Conservation (phyloP, 1,139 yeast species). For the Petasospora rhodanensis region DNA sequence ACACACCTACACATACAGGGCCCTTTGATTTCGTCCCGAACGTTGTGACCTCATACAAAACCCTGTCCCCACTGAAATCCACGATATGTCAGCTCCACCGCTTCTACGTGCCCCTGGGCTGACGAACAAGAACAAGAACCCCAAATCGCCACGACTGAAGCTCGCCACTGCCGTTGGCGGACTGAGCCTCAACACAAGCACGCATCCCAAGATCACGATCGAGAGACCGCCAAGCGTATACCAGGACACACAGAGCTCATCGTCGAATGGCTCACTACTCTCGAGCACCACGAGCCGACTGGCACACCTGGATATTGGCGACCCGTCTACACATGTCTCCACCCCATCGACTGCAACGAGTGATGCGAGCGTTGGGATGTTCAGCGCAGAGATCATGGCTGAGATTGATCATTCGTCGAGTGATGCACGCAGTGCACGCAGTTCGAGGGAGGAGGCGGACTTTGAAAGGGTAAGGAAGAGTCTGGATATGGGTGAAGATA, state of each 20-base stretch:
- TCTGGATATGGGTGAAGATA: constrained; percentile 9
- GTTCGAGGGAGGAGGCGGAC: too few species aligned
- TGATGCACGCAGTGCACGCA: too few species aligned
- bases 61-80: too few species aligned
- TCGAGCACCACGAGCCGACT: constrained; percentile 15
- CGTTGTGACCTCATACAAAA: too few species aligned
- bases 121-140: constrained; percentile 17
- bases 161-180: constrained; percentile 31
- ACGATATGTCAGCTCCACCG: constrained; percentile 33
- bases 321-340: constrained; percentile 20
- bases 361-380: constrained; percentile 28
- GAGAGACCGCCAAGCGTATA: constrained; percentile 6
- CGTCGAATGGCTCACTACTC: constrained; percentile 16
- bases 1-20: too few species aligned
- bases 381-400: constrained; percentile 35
- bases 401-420: constrained; percentile 26
- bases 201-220: constrained; percentile 1
- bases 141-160: constrained; percentile 27
- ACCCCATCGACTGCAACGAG: constrained; percentile 26
- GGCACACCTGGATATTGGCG: constrained; percentile 17
- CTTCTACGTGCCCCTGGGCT: constrained; percentile 28
- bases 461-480: too few species aligned
- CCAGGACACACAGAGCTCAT: constrained; percentile 8
- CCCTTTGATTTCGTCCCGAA: too few species aligned
- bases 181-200: constrained; percentile 6